These are phyloP conservation scores for Leishmania turanica DNA, from an alignment of 208 protist genomes.

Conservation along the genomic window DNA sequence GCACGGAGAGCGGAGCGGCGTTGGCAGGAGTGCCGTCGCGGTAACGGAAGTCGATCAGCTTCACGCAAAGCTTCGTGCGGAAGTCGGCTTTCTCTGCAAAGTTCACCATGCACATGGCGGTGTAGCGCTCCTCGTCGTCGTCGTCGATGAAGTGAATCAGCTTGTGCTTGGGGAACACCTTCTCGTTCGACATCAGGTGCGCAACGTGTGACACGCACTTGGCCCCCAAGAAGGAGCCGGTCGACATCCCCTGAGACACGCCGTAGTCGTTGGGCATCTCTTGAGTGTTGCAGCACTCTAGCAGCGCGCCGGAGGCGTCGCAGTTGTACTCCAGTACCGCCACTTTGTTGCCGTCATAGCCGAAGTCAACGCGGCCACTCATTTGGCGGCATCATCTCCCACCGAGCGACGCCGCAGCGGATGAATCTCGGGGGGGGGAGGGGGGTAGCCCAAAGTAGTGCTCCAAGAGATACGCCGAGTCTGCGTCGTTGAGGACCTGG, in stretches of 20 bases:
- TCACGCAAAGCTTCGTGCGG: slow-evolving; percentile 68
- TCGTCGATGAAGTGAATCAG: slow-evolving; percentile 87
- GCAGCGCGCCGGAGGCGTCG: slow-evolving; percentile 71
- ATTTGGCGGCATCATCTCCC: slow-evolving; percentile 58
- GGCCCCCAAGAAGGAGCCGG: slow-evolving; percentile 60
- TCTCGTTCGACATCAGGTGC: slow-evolving; percentile 42
- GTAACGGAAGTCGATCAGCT: slow-evolving; percentile 56
- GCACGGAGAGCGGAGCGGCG: slow-evolving; percentile 20
- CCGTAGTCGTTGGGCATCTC: slow-evolving; percentile 73
- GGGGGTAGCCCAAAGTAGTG: slow-evolving; percentile 72
- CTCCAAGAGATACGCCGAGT: slow-evolving; percentile 59
- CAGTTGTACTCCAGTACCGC: slow-evolving; percentile 87
- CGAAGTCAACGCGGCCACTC: slow-evolving; percentile 81
- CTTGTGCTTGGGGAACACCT: slow-evolving; percentile 47
- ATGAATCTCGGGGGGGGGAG: slow-evolving; percentile 44
- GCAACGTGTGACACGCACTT: slow-evolving; percentile 66
- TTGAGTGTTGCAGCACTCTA: slow-evolving; percentile 86
- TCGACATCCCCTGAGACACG: slow-evolving; percentile 58
- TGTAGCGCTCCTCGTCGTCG: slow-evolving; percentile 86
- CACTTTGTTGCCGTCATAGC: slow-evolving; percentile 68
- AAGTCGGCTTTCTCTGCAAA: slow-evolving; percentile 69
- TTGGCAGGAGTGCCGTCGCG: slow-evolving; percentile 19
- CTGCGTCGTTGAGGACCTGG: slow-evolving; percentile 50
- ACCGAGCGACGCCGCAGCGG: slow-evolving; percentile 53
- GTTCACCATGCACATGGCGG: slow-evolving; percentile 68